Percentiles rank a stretch among this genome's conserved stretches.
Conservation (phyloP, 2,329 filamentous ascomycete species). For the Trichoderma sp. region DNA sequence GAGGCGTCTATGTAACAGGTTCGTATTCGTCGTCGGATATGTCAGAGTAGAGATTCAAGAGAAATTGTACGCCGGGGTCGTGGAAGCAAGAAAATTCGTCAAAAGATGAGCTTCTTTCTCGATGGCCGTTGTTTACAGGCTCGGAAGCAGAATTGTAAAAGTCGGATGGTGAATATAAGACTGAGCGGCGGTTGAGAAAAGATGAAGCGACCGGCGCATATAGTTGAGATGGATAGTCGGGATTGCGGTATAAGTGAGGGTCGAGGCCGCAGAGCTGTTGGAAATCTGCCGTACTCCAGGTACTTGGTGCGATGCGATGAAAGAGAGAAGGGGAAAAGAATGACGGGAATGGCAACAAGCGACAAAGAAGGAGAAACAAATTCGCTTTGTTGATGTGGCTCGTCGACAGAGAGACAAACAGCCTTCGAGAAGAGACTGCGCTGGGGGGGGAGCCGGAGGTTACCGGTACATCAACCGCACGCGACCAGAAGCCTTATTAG, state of each 20-base stretch:
- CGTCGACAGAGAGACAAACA: neutral
- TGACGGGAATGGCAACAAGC: neutral
- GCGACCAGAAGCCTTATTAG: constrained; percentile 15
- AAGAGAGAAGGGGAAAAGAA: neutral
- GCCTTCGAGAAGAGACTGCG: neutral
- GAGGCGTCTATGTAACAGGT: constrained; percentile 4
- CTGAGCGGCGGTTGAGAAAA: neutral
- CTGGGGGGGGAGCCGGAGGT: neutral
- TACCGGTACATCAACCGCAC: constrained; percentile 5
- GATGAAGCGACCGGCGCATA: constrained; percentile 15
- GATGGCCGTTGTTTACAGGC: neutral
- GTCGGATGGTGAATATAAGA: neutral
- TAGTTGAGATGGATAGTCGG: neutral
- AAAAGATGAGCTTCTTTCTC: neutral
- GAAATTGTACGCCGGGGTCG: neutral
- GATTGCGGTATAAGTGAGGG: neutral
- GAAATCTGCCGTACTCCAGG: constrained; percentile 10
- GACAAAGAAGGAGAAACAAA: neutral
- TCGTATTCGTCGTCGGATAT: constrained; percentile 15
- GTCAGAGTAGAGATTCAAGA: constrained; percentile 2
- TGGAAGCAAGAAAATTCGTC: neutral
- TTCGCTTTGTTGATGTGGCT: neutral
- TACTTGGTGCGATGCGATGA: neutral
- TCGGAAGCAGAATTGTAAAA: neutral
- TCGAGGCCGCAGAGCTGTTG: neutral